Percentiles rank a stretch among this genome's conserved stretches.
phyloP scores from a whole-genome alignment of 2,329 filamentous ascomycete genomes.

The Apiospora aurea region DNA sequence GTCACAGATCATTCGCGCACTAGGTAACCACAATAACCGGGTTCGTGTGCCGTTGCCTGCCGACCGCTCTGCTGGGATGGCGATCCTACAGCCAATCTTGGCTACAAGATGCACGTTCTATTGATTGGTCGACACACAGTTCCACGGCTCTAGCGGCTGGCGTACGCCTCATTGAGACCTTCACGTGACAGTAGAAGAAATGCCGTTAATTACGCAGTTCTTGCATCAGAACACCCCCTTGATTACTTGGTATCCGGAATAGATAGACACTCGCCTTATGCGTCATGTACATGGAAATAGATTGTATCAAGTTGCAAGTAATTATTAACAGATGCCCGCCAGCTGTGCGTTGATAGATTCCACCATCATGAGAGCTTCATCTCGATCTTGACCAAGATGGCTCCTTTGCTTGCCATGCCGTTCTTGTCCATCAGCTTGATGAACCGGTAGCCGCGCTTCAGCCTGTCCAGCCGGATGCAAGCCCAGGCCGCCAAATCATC shows the following conservation, averaged over 20 bases:
- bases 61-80: not conserved
- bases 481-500: constrained; percentile 88
- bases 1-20: constrained; percentile 3
- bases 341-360: not conserved
- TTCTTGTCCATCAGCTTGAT: constrained; percentile 76
- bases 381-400: constrained; percentile 80
- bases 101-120: not conserved
- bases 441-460: constrained; percentile 78
- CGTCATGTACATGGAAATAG: not conserved
- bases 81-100: not conserved
- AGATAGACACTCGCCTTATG: not conserved
- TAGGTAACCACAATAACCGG: not conserved
- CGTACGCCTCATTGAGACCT: not conserved
- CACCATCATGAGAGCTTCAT: not conserved
- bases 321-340: not conserved
- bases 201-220: not conserved
- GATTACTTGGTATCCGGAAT: not conserved
- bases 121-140: not conserved
- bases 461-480: constrained; percentile 82
- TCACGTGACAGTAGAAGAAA: not conserved
- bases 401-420: constrained; percentile 70
- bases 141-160: too few relatives aligned
- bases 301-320: not conserved
- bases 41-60: constrained; percentile 2
- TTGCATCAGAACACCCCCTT: not conserved